Conservation (phyloP, 176 grass and related monocot genomes). For the sorghum (Sorghum bicolor) region Sorghum_bicolor_NCBIv3 NC_012877.2:52040001-52040500, state of each 20-base stretch:
- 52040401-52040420: too few relatives aligned
- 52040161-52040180: conserved; percentile 36
- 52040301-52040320: conserved; percentile 26
- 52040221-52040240: conserved; percentile 1
- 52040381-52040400: too few relatives aligned
- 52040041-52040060: not conserved
- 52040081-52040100: too few relatives aligned
- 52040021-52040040: not conserved
- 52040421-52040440: too few relatives aligned
- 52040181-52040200: conserved; percentile 41
- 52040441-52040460: too few relatives aligned
- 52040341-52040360: too few relatives aligned
- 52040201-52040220: not conserved
- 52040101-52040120: not conserved
- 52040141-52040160: conserved; percentile 29
- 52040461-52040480: too few relatives aligned
- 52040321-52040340: not conserved
- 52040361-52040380: too few relatives aligned
- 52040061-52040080: not conserved
- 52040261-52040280: not conserved
- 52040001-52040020: not conserved
- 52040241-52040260: not conserved
- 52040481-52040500: too few relatives aligned
- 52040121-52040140: not conserved
- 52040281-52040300: conserved; percentile 12